Evolutionary conservation across 352 stramenopile species (phyloP).

Genomic region (Pythium biforme): DNA sequence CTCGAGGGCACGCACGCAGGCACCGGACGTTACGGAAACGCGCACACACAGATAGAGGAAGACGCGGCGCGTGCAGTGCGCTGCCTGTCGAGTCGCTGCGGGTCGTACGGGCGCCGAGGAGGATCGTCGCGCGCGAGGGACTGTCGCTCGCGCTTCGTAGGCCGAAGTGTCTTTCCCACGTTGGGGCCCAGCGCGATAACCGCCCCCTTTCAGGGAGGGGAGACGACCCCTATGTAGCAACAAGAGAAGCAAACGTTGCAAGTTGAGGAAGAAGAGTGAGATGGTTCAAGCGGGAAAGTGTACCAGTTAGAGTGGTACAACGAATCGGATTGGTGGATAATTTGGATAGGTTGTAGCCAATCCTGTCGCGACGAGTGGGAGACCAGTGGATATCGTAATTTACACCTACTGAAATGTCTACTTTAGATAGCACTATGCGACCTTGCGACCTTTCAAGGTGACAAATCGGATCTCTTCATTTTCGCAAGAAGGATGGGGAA

Average conservation of each 20-base stretch:
- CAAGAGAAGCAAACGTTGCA: not conserved
- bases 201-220: slow-evolving; percentile 17
- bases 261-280: slow-evolving; percentile 6
- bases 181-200: slow-evolving; percentile 15
- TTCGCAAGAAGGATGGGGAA: slow-evolving; percentile 3
- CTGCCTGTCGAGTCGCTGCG: not conserved
- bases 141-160: not conserved
- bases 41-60: slow-evolving; percentile 2
- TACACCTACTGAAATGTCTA: not conserved
- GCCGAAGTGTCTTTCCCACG: slow-evolving; percentile 8
- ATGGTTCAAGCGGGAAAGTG: slow-evolving; percentile 16
- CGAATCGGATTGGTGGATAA: slow-evolving; percentile 3
- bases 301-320: slow-evolving; percentile 15
- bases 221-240: slow-evolving; percentile 14
- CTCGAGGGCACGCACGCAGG: not conserved
- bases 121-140: slow-evolving; percentile 3
- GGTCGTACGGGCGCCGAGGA: not conserved
- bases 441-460: slow-evolving; percentile 15
- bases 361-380: slow-evolving; percentile 4
- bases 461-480: not conserved
- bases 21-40: not conserved
- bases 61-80: slow-evolving; percentile 2
- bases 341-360: not conserved
- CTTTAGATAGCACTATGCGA: not conserved
- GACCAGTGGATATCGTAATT: slow-evolving; percentile 17